Conservation (phyloP, 352 stramenopile genomes). For the Phytophthora fragariaefolia region DNA sequence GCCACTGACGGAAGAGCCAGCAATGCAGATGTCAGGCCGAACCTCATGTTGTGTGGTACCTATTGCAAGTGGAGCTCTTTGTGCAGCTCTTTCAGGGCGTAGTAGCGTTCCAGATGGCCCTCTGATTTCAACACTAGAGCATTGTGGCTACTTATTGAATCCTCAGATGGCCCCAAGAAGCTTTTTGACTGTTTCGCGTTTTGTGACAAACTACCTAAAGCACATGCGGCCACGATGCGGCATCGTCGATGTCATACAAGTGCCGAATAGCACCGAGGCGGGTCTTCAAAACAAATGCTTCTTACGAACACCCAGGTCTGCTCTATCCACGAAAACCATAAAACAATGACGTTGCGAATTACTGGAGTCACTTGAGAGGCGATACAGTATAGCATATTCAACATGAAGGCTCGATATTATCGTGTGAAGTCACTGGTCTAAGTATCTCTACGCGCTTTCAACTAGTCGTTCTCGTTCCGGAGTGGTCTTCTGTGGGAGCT, state of each 20-base stretch:
- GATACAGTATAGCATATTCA: neutral
- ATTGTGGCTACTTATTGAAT: neutral
- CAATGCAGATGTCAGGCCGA: conserved; percentile 20
- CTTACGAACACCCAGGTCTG: conserved; percentile 4
- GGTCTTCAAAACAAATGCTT: conserved; percentile 9
- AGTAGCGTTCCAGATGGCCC: conserved; percentile 12
- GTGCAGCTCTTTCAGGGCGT: conserved; percentile 1
- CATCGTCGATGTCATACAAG: no score
- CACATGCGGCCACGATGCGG: no score
- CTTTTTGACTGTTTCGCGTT: no score
- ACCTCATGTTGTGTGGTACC: conserved; percentile 19
- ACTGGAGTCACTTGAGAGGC: no score
- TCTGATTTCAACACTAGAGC: conserved; percentile 10
- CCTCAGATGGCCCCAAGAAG: no score
- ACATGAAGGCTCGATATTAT: neutral
- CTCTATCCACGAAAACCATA: conserved; percentile 12
- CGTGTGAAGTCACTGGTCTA: neutral
- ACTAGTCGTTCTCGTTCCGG: conserved; percentile 6
- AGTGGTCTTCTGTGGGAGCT: conserved; percentile 17
- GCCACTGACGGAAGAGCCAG: conserved; percentile 19
- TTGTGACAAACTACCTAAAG: conserved; percentile 18
- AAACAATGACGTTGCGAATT: no score
- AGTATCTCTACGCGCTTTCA: conserved; percentile 17
- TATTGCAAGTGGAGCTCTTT: conserved; percentile 15
- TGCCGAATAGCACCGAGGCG: no score